These are phyloP conservation scores for Aureobasidium melanogenum DNA, from an alignment of 2,329 filamentous ascomycete genomes.

Conservation along the genomic window DNA sequence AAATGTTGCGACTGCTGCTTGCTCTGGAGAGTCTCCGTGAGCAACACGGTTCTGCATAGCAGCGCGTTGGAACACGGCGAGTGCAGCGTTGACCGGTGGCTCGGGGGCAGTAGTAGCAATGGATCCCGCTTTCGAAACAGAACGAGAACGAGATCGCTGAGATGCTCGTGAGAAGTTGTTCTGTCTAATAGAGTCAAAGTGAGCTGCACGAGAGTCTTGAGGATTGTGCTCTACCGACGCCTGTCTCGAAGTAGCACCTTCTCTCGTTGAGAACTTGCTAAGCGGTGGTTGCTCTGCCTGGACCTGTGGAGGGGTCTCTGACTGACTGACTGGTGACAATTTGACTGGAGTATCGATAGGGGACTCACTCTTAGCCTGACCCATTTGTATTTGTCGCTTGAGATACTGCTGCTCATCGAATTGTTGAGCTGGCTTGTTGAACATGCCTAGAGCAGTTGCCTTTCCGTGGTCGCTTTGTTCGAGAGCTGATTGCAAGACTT, in stretches of 20 bases:
- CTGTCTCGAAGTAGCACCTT: background rate
- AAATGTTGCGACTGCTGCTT: background rate
- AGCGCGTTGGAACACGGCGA: slow-evolving; percentile 39
- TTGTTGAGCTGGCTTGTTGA: slow-evolving; percentile 62
- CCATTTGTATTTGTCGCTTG: slow-evolving; percentile 72
- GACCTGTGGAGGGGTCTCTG: background rate
- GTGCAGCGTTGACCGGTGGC: slow-evolving; percentile 20
- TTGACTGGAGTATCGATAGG: slow-evolving; percentile 2
- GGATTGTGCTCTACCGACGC: background rate
- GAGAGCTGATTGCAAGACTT: slow-evolving; percentile 52
- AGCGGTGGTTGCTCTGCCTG: background rate
- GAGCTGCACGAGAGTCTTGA: slow-evolving; percentile 11
- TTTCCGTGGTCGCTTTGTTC: slow-evolving; percentile 72
- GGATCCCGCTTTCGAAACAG: background rate
- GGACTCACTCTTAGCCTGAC: slow-evolving; percentile 38
- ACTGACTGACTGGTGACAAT: background rate
- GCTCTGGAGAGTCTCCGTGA: slow-evolving; percentile 4
- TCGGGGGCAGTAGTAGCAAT: background rate
- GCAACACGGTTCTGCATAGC: slow-evolving; percentile 30
- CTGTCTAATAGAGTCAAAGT: slow-evolving; percentile 14
- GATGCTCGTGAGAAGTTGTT: background rate
- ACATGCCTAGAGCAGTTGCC: slow-evolving; percentile 63
- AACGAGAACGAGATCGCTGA: slow-evolving; percentile 12
- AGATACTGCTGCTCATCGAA: slow-evolving; percentile 83
- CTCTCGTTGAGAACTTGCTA: background rate